Evolutionary conservation across 1,284 basidiomycete genomes (phyloP).

Genomic region (Lentinula novae-zelandiae): DNA sequence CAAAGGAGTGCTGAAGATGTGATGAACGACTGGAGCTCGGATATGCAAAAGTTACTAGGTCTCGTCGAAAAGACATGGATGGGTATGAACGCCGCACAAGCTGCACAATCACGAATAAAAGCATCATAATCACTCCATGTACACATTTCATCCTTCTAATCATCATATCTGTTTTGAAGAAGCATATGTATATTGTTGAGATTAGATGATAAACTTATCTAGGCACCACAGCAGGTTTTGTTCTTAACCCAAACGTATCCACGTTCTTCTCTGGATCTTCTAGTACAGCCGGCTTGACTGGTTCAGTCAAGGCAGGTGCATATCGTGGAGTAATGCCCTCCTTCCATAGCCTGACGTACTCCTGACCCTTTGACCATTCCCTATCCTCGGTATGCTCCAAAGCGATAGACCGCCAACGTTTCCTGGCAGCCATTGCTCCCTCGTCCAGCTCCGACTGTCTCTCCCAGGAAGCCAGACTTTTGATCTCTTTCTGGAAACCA

Average conservation of each 20-base stretch:
- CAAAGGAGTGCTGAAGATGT: slow-evolving; percentile 82
- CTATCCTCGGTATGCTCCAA: slow-evolving; percentile 40
- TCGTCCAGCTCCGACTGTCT: slow-evolving; percentile 52
- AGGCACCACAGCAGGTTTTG: not conserved
- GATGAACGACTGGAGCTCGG: slow-evolving; percentile 95
- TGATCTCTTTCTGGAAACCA: slow-evolving; percentile 60
- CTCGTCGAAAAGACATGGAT: slow-evolving; percentile 87
- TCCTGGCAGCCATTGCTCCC: slow-evolving; percentile 58
- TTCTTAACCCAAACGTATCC: not conserved
- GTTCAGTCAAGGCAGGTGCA: slow-evolving; percentile 44
- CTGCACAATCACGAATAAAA: slow-evolving; percentile 61
- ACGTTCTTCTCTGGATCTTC: not conserved
- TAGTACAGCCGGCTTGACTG: slow-evolving; percentile 19
- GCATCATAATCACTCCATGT: slow-evolving; percentile 6
- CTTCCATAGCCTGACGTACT: slow-evolving; percentile 69
- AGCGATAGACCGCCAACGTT: slow-evolving; percentile 71
- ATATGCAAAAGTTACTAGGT: slow-evolving; percentile 86
- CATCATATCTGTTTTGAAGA: slow-evolving; percentile 13
- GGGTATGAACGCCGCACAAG: slow-evolving; percentile 84
- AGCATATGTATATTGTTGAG: not conserved
- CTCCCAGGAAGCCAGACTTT: slow-evolving; percentile 56
- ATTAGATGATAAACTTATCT: not conserved
- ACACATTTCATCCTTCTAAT: not conserved
- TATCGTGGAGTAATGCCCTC: slow-evolving; percentile 66
- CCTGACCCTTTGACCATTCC: slow-evolving; percentile 65